A percentile compares a stretch with the other conserved stretches of the same genome.
These are phyloP conservation scores for Colletotrichum simmondsii DNA, from an alignment of 2,329 filamentous ascomycete genomes.

Conservation along the genomic window DNA sequence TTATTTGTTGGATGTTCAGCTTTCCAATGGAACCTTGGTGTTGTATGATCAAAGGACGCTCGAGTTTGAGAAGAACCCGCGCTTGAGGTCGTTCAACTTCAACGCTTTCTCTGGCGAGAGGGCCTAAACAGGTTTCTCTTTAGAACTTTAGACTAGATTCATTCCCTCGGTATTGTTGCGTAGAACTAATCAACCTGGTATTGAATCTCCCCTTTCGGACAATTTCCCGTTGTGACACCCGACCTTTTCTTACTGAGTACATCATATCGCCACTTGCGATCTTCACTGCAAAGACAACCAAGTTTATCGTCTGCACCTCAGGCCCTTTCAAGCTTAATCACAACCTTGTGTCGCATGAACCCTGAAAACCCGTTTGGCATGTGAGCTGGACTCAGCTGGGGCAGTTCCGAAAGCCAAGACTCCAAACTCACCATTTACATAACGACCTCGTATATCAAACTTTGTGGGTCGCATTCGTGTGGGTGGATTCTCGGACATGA, in stretches of 20 bases:
- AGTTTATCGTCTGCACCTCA: background rate
- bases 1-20: conserved; percentile 20
- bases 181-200: no score
- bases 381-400: background rate
- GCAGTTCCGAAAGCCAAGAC: background rate
- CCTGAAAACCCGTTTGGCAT: background rate
- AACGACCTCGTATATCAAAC: conserved; percentile 10
- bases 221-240: background rate
- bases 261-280: background rate
- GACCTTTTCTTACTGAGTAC: background rate
- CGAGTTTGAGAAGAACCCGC: conserved; percentile 24
- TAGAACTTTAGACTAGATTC: background rate
- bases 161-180: no score
- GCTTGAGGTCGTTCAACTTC: conserved; percentile 21
- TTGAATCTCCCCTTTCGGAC: background rate
- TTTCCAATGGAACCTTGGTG: conserved; percentile 26
- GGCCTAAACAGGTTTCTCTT: background rate
- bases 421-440: background rate
- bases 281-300: background rate
- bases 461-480: background rate
- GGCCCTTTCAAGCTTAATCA: background rate
- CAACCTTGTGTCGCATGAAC: background rate
- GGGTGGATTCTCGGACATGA: conserved; percentile 20
- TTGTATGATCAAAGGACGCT: conserved; percentile 18
- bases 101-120: conserved; percentile 20